These are phyloP conservation scores for Cystobasidiaceae sp. DNA, from an alignment of 1,284 basidiomycete genomes.

Conservation along the genomic window DNA sequence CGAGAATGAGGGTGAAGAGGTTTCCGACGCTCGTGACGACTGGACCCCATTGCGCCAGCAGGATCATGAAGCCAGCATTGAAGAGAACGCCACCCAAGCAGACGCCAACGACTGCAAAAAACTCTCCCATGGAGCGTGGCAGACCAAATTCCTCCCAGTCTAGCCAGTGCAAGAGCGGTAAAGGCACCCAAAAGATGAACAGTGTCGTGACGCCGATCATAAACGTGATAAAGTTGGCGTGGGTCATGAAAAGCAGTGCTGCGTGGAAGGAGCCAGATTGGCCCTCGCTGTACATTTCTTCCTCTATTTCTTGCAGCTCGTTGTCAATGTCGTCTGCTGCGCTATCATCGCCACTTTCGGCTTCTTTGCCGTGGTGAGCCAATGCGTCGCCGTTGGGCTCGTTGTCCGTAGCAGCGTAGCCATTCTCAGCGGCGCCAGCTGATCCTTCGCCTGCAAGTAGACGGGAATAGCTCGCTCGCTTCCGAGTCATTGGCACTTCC, in stretches of 20 bases:
- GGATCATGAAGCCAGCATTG: conserved; percentile 72
- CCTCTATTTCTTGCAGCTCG: conserved; percentile 15
- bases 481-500: neutral
- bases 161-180: conserved; percentile 62
- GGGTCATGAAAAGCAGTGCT: conserved; percentile 59
- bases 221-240: conserved; percentile 67
- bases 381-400: conserved; percentile 24
- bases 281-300: neutral
- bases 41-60: conserved; percentile 75
- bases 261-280: conserved; percentile 9
- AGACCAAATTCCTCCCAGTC: conserved; percentile 58
- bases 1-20: conserved; percentile 74
- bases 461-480: conserved; percentile 13
- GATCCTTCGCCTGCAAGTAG: neutral
- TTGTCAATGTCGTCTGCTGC: neutral
- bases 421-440: conserved; percentile 6
- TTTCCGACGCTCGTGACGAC: conserved; percentile 70
- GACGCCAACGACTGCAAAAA: conserved; percentile 58
- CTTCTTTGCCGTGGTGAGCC: neutral
- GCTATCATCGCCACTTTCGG: neutral
- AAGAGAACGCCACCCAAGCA: conserved; percentile 62
- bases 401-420: conserved; percentile 14
- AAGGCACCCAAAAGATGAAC: conserved; percentile 60
- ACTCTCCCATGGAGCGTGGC: conserved; percentile 53
- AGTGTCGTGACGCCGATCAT: conserved; percentile 63